These are phyloP conservation scores for barley (Hordeum vulgare) DNA, from an alignment of 176 grass and related monocot genomes.

Conservation along the genomic window MorexV3_pseudomolecules_assembly NC_058518.1:431838997-431839496, in stretches of 20 bases:
- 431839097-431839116: neutral
- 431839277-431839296: conserved; percentile 5
- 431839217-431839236: neutral
- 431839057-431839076: neutral
- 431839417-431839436: conserved; percentile 4
- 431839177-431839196: no score
- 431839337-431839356: conserved; percentile 6
- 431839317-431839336: neutral
- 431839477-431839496: conserved; percentile 90
- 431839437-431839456: neutral
- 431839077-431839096: neutral
- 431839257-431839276: neutral
- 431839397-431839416: conserved; percentile 10
- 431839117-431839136: no score
- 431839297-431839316: neutral
- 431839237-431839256: neutral
- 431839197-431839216: neutral
- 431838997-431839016: neutral
- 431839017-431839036: neutral
- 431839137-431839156: no score
- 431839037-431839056: neutral
- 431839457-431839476: conserved; percentile 74
- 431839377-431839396: neutral
- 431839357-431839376: neutral
- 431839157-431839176: no score